Base-by-base conservation (phyloP, 78 protist genomes). In the Isochrysis galbana region DNA sequence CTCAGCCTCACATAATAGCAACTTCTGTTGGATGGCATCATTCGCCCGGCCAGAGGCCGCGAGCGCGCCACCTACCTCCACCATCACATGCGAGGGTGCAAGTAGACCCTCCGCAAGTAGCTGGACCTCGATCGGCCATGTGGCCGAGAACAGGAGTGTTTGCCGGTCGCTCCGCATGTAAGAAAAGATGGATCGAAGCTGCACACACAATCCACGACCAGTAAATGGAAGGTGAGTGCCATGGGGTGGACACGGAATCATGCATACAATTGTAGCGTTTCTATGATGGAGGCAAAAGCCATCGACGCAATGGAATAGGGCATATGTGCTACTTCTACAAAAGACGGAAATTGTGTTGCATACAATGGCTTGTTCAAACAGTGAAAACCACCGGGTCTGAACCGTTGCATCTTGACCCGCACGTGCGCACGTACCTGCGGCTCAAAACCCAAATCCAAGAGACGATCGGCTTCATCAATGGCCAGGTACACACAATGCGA, bases 371-470 rank as follows among this genome's bases (percentile, higher is more conserved):
- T n/a, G n/a, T n/a, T n/a, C n/a, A n/a, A n/a, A n/a, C n/a, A n/a
- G n/a, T n/a, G n/a, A n/a, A n/a, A n/a, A n/a, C n/a, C n/a, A n/a
- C n/a, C n/a, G n/a, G n/a, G n/a, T n/a, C n/a, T n/a, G n/a, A n/a
- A n/a, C n/a, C n/a, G n/a, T n/a, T n/a, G n/a, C n/a, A n/a, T n/a
- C n/a, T n/a, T n/a, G n/a, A n/a, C n/a, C n/a, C n/a, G n/a, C n/a
- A n/a, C n/a, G n/a, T n/a, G n/a, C n/a, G n/a, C n/a, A n/a, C n/a
- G n/a, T n/a, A n/a, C n/a, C 91, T 98, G 97, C 39, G 94, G 96
- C 87, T 96, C 98, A 70, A 98, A 98, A 34, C 99, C 99, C 99
- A 98, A 97, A 86, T 97, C 99, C 74, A 98, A 94, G 99, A 98
- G 98, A 78, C 99, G 96, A 70, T 98, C 99, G 19, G 99, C 99